Evolutionary conservation across 177 flowering plant species (phyloP), one percentile per base, ranked within the genome.

Genomic region (Tripterygium wilfordii): DNA sequence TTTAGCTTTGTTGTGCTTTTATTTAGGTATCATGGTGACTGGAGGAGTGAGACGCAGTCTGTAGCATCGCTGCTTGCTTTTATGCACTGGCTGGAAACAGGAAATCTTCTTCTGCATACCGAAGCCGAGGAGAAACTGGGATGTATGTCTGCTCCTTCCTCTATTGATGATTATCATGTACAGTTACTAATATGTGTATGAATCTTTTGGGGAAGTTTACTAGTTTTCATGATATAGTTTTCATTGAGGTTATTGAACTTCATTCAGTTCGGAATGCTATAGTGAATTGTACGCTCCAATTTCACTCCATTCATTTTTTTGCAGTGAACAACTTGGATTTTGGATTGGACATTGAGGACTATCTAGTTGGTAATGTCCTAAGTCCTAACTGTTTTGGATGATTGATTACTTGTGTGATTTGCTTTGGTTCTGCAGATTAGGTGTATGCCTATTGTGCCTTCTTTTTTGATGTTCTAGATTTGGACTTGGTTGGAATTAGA

Each of bases 51-150:
- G 58, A 82, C 97, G 2, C 97, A 92, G 56, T 61, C 80, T 0
- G 88, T 69, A 20, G 94, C 89, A 19, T 89, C 97, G 0, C 23
- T 77, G 64, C 78, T 89, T 54, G 87, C 89, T 16, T 87, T 86
- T 62, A 66, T 89, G 73, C 96, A 92, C 58, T 86, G 94, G 95
- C 54, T 92, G 25, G 96, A 92, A 63, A 84, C 91, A 0, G 95
- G 85, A 37, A 66, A 39, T 60, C 91, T 92, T 42, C 84, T 92
- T 35, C n/a, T 74, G 72, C 99, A 89, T 57, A 22, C 57, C 15
- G 95, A 92, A 65, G 85, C 82, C 16, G 88, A 82, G 66, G 75
- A 81, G 48, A 80, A 68, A 51, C 87, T 92, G 54, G 97, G 91
- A 19, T 69, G 98, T 91, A 76, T 25, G 91, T 71, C 50, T 16